Evolutionary conservation across 2,329 filamentous ascomycete species (phyloP), one percentile per base, ranked within the genome.

Genomic region (Epichloe amarillans): DNA sequence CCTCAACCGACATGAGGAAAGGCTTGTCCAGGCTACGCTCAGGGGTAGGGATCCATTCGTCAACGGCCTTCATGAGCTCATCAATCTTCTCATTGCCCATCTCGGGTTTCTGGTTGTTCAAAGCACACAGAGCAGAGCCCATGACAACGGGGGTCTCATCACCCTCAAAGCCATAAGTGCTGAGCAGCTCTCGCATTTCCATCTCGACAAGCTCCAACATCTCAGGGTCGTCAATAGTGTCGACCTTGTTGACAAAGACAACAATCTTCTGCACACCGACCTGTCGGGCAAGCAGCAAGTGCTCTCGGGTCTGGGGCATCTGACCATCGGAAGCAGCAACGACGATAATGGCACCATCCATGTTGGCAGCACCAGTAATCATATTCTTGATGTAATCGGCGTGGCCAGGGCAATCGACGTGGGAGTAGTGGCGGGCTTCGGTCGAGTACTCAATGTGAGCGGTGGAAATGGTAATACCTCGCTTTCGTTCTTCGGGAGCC

Each of bases 301-400:
- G 93, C 76, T 98, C 93, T 72, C 93, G 82, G 59, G 93, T 98
- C 81, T 98, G 94, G 64, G 93, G 93, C 93, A 98, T 98, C 76
- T 98, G 94, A 68, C 93, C 93, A 68, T 98, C 93, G 38, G 89
- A 95, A 61, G 93, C 93, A 61, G 94, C 94, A 62, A 98, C 94
- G 60, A 98, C 93, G 64, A 98, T 96, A 68, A 98, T 91, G 64
- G 93, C 91, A 64, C 93, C 93, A 64, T 98, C 93, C 93, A 98
- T 98, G 78, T 89, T 95, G 64, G 94, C 91, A 56, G 93, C 90
- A 83, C 93, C 93, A 60, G 93, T 98, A 71, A 98, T 98, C 93
- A 98, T 98, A 84, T 98, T 98, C 83, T 98, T 98, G 78, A 98
- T 97, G 80, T 98, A 98, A 88, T 98, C 93, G 73, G 93, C 93